Conservation (phyloP, 306 rosid species). For the Fragaria vesca region DNA sequence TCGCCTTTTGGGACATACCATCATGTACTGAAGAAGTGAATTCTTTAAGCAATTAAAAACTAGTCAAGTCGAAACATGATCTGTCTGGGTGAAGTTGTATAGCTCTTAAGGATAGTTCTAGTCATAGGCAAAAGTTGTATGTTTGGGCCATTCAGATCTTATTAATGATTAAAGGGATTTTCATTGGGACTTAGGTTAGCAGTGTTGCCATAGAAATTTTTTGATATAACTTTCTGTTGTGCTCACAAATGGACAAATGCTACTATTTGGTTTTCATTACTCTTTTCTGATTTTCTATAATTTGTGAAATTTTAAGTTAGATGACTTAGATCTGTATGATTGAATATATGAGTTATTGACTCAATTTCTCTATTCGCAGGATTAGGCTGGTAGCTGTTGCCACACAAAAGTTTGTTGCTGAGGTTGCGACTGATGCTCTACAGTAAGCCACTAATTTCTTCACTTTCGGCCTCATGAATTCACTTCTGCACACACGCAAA, state of each 20-base stretch:
- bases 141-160: background rate
- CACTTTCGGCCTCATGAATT: background rate
- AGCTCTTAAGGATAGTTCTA: background rate
- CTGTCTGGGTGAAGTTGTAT: background rate
- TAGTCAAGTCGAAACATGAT: background rate
- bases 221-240: conserved; percentile 11
- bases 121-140: background rate
- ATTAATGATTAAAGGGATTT: background rate
- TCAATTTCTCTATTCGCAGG: conserved; percentile 35
- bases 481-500: background rate
- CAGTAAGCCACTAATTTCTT: conserved; percentile 40
- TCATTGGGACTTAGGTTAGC: background rate
- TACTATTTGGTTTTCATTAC: background rate
- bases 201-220: background rate
- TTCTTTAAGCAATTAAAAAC: no score
- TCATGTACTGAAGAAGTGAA: no score
- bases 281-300: background rate
- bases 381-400: conserved; percentile 84
- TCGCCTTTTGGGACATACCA: no score
- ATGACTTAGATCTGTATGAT: background rate
- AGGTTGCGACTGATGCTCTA: conserved; percentile 76
- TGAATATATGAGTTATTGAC: conserved; percentile 1
- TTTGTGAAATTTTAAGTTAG: background rate
- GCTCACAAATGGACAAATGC: conserved; percentile 18
- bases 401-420: conserved; percentile 84